These are phyloP conservation scores for Pisolithus sp. DNA, from an alignment of 768 basidiomycete genomes.

Conservation along the genomic window DNA sequence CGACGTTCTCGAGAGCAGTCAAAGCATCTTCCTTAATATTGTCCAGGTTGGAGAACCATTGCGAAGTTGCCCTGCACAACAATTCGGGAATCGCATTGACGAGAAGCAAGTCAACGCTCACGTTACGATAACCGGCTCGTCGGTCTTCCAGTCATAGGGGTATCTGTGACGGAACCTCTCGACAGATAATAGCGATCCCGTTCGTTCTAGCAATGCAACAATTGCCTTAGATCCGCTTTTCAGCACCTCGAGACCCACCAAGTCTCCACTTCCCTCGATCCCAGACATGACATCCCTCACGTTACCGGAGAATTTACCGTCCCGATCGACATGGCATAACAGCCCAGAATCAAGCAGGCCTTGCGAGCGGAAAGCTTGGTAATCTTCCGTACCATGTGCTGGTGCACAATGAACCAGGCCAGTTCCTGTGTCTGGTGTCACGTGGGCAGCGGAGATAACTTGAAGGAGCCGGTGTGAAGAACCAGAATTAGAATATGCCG, in stretches of 20 bases:
- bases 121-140: conserved; percentile 88
- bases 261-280: conserved; percentile 33
- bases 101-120: conserved; percentile 31
- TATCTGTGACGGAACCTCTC: conserved; percentile 80
- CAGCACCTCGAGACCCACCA: conserved; percentile 70
- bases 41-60: conserved; percentile 95
- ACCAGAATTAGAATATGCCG: neutral
- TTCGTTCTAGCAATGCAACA: conserved; percentile 52
- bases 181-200: conserved; percentile 52
- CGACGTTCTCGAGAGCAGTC: conserved; percentile 57
- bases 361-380: conserved; percentile 59
- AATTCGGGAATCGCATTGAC: neutral
- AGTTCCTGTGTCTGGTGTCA: conserved; percentile 84
- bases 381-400: conserved; percentile 92
- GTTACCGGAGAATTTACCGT: conserved; percentile 61
- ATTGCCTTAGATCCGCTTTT: conserved; percentile 64
- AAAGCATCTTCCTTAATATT: conserved; percentile 75
- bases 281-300: conserved; percentile 47
- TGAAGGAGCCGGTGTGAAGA: conserved; percentile 18
- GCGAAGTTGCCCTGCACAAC: conserved; percentile 71
- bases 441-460: conserved; percentile 67
- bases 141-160: conserved; percentile 96
- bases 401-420: conserved; percentile 95
- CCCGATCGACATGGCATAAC: conserved; percentile 75
- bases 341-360: conserved; percentile 47